These are phyloP conservation scores for Xylaria sp. DNA, from an alignment of 2,329 filamentous ascomycete genomes.

Conservation along the genomic window DNA sequence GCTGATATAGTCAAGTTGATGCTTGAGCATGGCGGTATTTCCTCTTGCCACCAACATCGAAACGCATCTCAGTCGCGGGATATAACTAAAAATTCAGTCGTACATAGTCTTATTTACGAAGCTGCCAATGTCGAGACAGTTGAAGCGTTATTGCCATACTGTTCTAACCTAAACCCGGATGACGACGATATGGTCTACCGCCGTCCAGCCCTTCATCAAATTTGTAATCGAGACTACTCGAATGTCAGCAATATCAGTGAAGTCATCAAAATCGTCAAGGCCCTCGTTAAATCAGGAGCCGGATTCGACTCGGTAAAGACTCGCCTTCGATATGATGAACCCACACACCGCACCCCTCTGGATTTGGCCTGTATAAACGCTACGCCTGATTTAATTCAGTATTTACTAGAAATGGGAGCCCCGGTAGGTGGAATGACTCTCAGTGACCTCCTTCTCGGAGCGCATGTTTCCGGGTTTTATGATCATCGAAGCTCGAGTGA, in stretches of 20 bases:
- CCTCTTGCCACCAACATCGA: too few relatives aligned
- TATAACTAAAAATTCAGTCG: background rate
- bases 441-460: background rate
- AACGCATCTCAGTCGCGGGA: background rate
- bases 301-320: background rate
- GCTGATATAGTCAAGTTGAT: background rate
- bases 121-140: background rate
- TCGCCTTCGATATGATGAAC: background rate
- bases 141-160: background rate
- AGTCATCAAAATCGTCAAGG: background rate
- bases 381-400: background rate
- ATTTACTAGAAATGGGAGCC: constrained; percentile 5
- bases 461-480: background rate
- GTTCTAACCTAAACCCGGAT: background rate
- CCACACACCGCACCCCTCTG: background rate
- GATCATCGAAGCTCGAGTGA: background rate
- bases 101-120: background rate
- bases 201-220: background rate
- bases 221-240: background rate
- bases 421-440: background rate
- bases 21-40: background rate
- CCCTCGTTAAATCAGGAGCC: background rate
- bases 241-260: background rate
- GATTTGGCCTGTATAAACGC: background rate
- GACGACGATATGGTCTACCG: background rate